Conservation (phyloP, 2,329 filamentous ascomycete genomes). For the Kalmusia sp. region DNA sequence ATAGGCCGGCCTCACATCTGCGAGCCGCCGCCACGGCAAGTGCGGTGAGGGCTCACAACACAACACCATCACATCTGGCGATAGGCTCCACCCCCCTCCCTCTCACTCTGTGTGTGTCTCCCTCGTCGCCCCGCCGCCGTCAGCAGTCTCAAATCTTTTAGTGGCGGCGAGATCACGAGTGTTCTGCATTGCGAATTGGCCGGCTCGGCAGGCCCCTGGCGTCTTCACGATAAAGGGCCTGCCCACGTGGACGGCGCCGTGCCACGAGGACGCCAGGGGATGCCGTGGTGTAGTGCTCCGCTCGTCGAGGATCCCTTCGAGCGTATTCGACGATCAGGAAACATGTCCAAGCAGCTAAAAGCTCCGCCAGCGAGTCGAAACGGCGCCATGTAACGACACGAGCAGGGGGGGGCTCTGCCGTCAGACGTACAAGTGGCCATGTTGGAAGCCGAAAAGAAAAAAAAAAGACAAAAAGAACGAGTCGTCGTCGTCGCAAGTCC, state of each 20-base stretch:
- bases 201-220: neutral
- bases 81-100: neutral
- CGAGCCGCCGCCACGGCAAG: neutral
- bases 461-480: neutral
- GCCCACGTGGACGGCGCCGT: conserved; percentile 12
- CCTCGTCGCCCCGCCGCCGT: neutral
- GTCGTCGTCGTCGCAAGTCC: too few species aligned
- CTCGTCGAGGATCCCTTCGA: neutral
- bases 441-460: neutral
- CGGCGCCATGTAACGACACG: neutral
- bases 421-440: too few species aligned
- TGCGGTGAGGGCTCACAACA: neutral
- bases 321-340: neutral
- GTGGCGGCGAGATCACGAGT: too few species aligned
- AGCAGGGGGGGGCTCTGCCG: neutral
- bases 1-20: neutral
- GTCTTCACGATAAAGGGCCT: conserved; percentile 5
- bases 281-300: neutral
- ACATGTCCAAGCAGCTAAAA: neutral
- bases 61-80: too few species aligned
- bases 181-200: neutral
- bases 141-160: too few species aligned
- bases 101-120: neutral
- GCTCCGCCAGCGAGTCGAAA: neutral
- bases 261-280: conserved; percentile 9